Evolutionary conservation across 345 rosid genomes (phyloP).

Genomic region (Psidium guajava): DNA sequence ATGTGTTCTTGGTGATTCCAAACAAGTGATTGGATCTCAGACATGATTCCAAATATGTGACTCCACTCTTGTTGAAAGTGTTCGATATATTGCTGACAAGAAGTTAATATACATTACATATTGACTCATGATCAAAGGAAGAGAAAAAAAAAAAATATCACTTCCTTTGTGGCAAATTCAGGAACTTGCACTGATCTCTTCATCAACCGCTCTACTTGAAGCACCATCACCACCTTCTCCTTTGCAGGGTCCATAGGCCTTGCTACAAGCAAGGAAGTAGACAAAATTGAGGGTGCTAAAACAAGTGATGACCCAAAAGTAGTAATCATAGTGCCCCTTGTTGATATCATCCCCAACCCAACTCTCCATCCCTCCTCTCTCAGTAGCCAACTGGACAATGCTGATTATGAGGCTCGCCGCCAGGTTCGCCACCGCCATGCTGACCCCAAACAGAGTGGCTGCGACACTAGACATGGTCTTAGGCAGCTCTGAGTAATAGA

Average conservation of each 20-base stretch:
- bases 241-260: conserved; percentile 61
- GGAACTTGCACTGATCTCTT: neutral
- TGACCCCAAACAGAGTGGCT: conserved; percentile 42
- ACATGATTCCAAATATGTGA: neutral
- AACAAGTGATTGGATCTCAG: neutral
- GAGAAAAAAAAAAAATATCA: neutral
- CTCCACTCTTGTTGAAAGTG: neutral
- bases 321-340: conserved; percentile 63
- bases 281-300: conserved; percentile 45
- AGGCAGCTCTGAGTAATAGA: conserved; percentile 66
- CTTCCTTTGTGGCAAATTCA: neutral
- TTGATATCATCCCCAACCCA: conserved; percentile 71
- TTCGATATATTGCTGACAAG: neutral
- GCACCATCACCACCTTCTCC: neutral
- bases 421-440: conserved; percentile 49
- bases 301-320: conserved; percentile 57
- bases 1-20: neutral
- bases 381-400: conserved; percentile 20
- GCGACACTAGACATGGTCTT: conserved; percentile 76
- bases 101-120: neutral
- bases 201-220: neutral
- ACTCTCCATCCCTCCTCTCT: conserved; percentile 40
- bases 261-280: conserved; percentile 48
- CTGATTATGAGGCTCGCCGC: conserved; percentile 46
- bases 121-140: neutral